phyloP scores from a whole-genome alignment of 306 rosid genomes.

The Dryas alaskensis region DNA sequence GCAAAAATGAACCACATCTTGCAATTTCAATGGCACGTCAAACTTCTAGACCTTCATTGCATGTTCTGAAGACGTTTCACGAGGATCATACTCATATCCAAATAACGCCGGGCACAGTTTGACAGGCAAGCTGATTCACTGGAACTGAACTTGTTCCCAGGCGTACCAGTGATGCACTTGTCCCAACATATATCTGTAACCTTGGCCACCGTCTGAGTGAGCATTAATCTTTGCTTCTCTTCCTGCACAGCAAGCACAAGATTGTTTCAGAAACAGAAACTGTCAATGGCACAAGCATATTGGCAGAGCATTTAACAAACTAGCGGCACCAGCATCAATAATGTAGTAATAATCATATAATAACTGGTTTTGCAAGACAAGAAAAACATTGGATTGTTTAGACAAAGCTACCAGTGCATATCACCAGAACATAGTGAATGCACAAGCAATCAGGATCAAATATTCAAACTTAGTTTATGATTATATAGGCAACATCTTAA shows the following conservation, averaged over 20 bases:
- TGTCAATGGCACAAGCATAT: not conserved
- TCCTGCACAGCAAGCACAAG: conserved; percentile 43
- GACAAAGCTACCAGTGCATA: not conserved
- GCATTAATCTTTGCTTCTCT: conserved; percentile 74
- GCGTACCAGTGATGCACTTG: conserved; percentile 78
- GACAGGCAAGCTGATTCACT: conserved; percentile 68
- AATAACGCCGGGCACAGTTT: conserved; percentile 78
- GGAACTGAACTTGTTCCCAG: conserved; percentile 88
- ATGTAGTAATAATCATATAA: not conserved
- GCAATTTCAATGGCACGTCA: conserved; percentile 11
- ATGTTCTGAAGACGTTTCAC: conserved; percentile 73
- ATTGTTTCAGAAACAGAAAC: not conserved
- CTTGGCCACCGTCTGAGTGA: conserved; percentile 83
- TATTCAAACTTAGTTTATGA: not conserved
- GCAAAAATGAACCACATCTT: conserved; percentile 10
- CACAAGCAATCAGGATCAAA: not conserved
- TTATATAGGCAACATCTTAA: not conserved
- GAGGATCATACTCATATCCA: conserved; percentile 66
- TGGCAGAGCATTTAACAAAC: not conserved
- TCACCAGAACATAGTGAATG: not conserved
- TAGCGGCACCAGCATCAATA: not conserved
- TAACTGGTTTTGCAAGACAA: not conserved
- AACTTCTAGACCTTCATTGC: conserved; percentile 42
- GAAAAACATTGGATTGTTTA: not conserved
- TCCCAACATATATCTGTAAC: conserved; percentile 84